Evolutionary conservation across 1,284 basidiomycete genomes (phyloP), one percentile per base, ranked within the genome.

Genomic region (Apiotrichum mycotoxinovorans): DNA sequence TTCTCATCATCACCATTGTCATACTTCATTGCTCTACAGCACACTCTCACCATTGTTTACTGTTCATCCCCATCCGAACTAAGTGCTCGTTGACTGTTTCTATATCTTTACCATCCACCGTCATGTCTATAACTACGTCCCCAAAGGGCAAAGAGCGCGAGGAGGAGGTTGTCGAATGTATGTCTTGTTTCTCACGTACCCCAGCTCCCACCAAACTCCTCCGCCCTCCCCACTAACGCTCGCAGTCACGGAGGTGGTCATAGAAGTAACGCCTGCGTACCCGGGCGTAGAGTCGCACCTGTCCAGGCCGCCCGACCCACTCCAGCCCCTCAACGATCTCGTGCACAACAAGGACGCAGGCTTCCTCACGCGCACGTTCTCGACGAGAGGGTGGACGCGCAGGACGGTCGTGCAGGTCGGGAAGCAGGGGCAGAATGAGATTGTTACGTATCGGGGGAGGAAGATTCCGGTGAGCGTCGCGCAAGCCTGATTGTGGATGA

Each of bases 351-450:
- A 48, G 30, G 46, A 48, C 22, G 30, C 46, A 4, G 46, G 46
- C 20, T 48, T 48, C 34, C 34, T 48, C 20, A 35, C 46, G 10
- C 46, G 46, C 46, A 48, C 30, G 12, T 48, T 48, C 20, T 22
- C 46, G 4, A 48, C 46, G 4, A 48, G 37, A 20, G 46, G 46
- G 3, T 48, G 46, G 46, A 48, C 46, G 20, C 46, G 46, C 22
- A 22, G 10, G 11, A 48, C 46, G 10, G 22, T 34, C 45, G 37
- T 38, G 15, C 37, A 38, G 37, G 8, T 18, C 37, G 37, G 18
- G 15, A 46, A 46, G 30, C n/a, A 33, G 1, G 27, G 22, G 9
- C 33, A 48, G 14, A 25, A n/a, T 4, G 46, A 37, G 22, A 18
- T 20, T 4, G 46, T 27, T 4, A 48, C 33, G 22, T 48, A 23